These are phyloP conservation scores for Flueggea neowawraea DNA, from an alignment of 441 rosid species.

Conservation along the genomic window DNA sequence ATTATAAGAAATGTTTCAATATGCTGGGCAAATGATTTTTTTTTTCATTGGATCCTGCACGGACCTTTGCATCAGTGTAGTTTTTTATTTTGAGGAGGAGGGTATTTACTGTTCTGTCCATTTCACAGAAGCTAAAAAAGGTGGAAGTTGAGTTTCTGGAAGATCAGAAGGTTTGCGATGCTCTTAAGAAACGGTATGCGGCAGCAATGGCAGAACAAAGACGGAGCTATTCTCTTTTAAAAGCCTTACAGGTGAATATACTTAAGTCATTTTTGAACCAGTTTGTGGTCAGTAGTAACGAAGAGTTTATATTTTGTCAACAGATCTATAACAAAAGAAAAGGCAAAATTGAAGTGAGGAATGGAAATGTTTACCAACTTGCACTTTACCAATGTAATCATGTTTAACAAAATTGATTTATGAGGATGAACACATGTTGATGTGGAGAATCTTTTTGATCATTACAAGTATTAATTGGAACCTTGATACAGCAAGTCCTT, in stretches of 20 bases:
- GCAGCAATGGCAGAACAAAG: slow-evolving; percentile 68
- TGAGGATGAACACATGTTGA: no score
- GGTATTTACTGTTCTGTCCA: slow-evolving; percentile 8
- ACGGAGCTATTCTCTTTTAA: slow-evolving; percentile 40
- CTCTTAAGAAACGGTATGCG: slow-evolving; percentile 45
- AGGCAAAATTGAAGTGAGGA: no score
- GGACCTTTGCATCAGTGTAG: not conserved
- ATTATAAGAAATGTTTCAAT: no score
- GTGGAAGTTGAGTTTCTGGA: slow-evolving; percentile 50
- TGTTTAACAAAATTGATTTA: no score
- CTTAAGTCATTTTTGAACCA: not conserved
- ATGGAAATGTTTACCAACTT: no score
- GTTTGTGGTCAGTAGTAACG: not conserved
- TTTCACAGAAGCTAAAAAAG: slow-evolving; percentile 70
- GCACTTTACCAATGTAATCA: no score
- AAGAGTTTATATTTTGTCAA: no score
- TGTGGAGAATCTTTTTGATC: no score
- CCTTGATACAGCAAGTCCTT: no score
- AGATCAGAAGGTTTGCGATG: slow-evolving; percentile 54
- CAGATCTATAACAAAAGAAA: no score
- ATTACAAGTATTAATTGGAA: no score
- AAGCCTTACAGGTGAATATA: slow-evolving; percentile 58
- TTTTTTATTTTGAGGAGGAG: not conserved
- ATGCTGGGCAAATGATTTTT: not conserved
- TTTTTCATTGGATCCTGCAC: not conserved